Evolutionary conservation across 495 filamentous ascomycete species (phyloP), one percentile per base, ranked within the genome.

Genomic region (Hypoxylon lienhwacheense): DNA sequence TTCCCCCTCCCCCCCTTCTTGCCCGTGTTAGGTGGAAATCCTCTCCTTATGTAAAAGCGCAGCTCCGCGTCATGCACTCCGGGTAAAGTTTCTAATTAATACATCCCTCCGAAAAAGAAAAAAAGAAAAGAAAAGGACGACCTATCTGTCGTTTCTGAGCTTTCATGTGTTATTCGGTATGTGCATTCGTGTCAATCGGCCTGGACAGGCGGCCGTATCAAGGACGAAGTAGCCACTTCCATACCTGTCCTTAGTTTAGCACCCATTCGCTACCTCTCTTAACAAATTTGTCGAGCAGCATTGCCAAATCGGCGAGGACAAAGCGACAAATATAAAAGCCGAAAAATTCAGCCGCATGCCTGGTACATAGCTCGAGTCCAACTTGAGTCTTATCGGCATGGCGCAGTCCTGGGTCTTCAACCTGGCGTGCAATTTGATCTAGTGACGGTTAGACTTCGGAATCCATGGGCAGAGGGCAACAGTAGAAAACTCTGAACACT

Each of bases 241-340:
- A 17, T 7, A 14, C 17, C 20, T 5, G 16, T 20, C 11, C 43
- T 66, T 65, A 72, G 10, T 61, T 78, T 55, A 96, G 74, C 36
- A 95, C 93, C 92, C 91, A 97, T 73, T 98, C 92, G 59, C 84
- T 95, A 25, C 92, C 90, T 52, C 92, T 81, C 77, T 97, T 97
- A 66, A 98, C 84, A 65, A 92, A 97, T 70, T 97, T 98, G 70
- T 98, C 93, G 65, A 97, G 77, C 75, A 98, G 80, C 67, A 96
- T 64, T 31, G 83, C 78, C 53, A 98, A 73, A 70, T 98, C 93
- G 5, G 86, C 77, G 36, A 97, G 70, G 21, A 90, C 90, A 66
- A 97, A 98, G 11, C 95, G 88, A 69, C 92, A 97, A 12, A 98
- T 78, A 66, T 90, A 97, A 70, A 98, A 96, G 21, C 85, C 91